Evolutionary conservation across 202 grass and related monocot genomes (phyloP).

Genomic region (Carex arenaria): DNA sequence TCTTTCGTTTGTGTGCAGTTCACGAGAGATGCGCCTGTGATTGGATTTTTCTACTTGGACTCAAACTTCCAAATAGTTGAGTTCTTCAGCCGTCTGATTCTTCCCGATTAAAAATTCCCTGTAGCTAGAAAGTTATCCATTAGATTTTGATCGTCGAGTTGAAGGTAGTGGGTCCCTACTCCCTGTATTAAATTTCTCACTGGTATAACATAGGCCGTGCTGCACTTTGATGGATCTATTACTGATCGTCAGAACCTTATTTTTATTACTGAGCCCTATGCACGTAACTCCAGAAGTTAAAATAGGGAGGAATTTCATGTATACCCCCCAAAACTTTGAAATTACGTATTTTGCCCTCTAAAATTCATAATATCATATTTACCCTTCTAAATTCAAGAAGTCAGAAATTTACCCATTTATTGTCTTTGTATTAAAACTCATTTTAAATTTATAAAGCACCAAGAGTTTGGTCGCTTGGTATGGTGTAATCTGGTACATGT

Average conservation of each 20-base stretch:
- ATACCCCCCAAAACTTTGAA: too few relatives aligned
- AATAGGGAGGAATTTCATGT: too few relatives aligned
- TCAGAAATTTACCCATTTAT: too few relatives aligned
- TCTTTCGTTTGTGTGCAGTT: slow-evolving; percentile 53
- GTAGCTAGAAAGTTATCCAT: slow-evolving; percentile 17
- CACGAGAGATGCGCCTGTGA: slow-evolving; percentile 82
- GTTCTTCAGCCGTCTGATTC: slow-evolving; percentile 77
- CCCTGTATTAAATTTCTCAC: not conserved
- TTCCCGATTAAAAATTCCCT: slow-evolving; percentile 48
- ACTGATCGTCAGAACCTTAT: not conserved
- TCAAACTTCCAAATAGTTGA: slow-evolving; percentile 74
- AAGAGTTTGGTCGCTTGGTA: not conserved
- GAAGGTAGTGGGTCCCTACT: not conserved
- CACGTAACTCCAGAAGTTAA: not conserved
- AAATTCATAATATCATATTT: too few relatives aligned
- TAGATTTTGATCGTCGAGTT: slow-evolving; percentile 5
- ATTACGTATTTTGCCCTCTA: too few relatives aligned
- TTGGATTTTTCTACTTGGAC: slow-evolving; percentile 90
- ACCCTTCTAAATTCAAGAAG: too few relatives aligned
- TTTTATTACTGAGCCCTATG: not conserved
- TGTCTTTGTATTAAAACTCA: too few relatives aligned
- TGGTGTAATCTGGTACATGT: not conserved
- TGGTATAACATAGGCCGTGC: not conserved
- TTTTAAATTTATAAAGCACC: too few relatives aligned
- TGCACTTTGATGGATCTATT: not conserved